These are phyloP conservation scores for Aotearoamyces nothofagi DNA, from an alignment of 2,329 filamentous ascomycete species.

Conservation along the genomic window DNA sequence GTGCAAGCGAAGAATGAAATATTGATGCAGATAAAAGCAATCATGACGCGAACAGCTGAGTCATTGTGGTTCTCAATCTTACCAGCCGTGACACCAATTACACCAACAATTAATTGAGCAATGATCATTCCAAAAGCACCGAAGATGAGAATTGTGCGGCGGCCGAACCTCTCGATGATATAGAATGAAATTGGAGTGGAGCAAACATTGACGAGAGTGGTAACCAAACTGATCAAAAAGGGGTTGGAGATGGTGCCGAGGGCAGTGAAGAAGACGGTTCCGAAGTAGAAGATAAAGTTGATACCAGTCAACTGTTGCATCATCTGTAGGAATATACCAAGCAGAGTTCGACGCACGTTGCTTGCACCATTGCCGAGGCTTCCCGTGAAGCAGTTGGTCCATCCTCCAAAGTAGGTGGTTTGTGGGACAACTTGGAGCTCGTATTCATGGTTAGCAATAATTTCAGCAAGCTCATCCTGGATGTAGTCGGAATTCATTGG, in stretches of 20 bases:
- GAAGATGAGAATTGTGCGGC: slow-evolving; percentile 44
- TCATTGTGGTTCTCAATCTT: slow-evolving; percentile 40
- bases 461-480: slow-evolving; percentile 33
- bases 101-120: slow-evolving; percentile 42
- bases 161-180: slow-evolving; percentile 49
- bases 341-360: slow-evolving; percentile 55
- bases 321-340: slow-evolving; percentile 54
- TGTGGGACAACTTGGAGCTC: slow-evolving; percentile 46
- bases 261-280: slow-evolving; percentile 69
- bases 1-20: slow-evolving; percentile 49
- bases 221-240: slow-evolving; percentile 53
- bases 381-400: slow-evolving; percentile 54
- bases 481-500: slow-evolving; percentile 19
- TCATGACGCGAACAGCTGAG: slow-evolving; percentile 44
- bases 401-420: slow-evolving; percentile 49
- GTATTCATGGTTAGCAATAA: slow-evolving; percentile 33
- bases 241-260: slow-evolving; percentile 53
- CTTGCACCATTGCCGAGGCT: slow-evolving; percentile 46
- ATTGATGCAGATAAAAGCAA: slow-evolving; percentile 54
- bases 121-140: slow-evolving; percentile 47
- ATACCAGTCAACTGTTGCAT: slow-evolving; percentile 55
- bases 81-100: slow-evolving; percentile 35
- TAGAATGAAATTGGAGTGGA: slow-evolving; percentile 51
- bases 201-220: slow-evolving; percentile 50
- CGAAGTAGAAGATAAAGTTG: slow-evolving; percentile 77